These are phyloP conservation scores for Fusarium sp. DNA, from an alignment of 2,329 filamentous ascomycete species.

Conservation along the genomic window DNA sequence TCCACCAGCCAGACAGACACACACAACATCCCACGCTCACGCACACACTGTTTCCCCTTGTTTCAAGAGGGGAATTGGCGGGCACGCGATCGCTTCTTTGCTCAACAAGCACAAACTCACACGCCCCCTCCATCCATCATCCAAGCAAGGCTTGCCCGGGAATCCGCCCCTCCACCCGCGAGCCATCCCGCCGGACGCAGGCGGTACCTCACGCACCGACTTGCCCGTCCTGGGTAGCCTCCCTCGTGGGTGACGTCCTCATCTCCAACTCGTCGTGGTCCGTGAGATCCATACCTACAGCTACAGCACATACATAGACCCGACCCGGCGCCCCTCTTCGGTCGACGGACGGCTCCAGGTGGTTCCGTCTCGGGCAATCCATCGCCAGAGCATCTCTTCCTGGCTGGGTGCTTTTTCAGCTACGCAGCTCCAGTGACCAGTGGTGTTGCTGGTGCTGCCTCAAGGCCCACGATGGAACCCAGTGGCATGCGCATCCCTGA, in stretches of 20 bases:
- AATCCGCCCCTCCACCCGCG: conserved; percentile 38
- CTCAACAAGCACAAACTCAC: conserved; percentile 26
- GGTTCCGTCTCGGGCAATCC: conserved; percentile 27
- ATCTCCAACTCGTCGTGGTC: conserved; percentile 21
- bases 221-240: conserved; percentile 43
- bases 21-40: conserved; percentile 38
- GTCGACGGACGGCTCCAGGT: conserved; percentile 18
- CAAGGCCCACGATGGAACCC: conserved; percentile 49
- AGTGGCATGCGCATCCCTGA: conserved; percentile 56
- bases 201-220: conserved; percentile 38
- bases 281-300: conserved; percentile 10
- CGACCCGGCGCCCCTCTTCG: conserved; percentile 21
- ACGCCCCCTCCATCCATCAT: conserved; percentile 38
- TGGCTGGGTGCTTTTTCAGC: conserved; percentile 21
- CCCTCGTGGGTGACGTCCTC: conserved; percentile 20
- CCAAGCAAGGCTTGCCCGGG: conserved; percentile 24
- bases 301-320: conserved; percentile 6
- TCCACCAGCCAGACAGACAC: conserved; percentile 17
- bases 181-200: conserved; percentile 22
- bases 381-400: conserved; percentile 24
- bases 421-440: conserved; percentile 36
- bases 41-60: conserved; percentile 12
- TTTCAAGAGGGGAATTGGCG: conserved; percentile 22
- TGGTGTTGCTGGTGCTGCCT: conserved; percentile 28
- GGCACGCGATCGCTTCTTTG: conserved; percentile 42